These are phyloP conservation scores for Xylaria sp. DNA, from an alignment of 2,329 filamentous ascomycete species.

Conservation along the genomic window DNA sequence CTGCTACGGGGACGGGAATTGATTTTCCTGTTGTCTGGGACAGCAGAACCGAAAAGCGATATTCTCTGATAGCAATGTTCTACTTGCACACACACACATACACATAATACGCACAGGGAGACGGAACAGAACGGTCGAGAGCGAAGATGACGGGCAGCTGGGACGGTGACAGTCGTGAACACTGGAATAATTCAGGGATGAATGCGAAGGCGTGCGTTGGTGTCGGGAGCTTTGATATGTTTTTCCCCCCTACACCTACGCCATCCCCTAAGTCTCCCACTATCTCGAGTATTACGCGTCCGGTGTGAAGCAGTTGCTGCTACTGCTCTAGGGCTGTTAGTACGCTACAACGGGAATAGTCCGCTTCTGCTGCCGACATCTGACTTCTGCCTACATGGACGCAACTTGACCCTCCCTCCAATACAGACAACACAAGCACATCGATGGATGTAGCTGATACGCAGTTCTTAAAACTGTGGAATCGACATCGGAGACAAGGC, in stretches of 20 bases:
- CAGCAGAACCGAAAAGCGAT: too few species aligned
- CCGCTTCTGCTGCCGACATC: not conserved
- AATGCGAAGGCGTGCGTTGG: not conserved
- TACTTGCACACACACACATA: too few species aligned
- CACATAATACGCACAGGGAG: too few species aligned
- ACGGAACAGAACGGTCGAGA: too few species aligned
- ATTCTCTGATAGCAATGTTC: too few species aligned
- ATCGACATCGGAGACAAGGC: not conserved
- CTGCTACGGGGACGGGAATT: too few species aligned
- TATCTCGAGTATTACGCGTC: not conserved
- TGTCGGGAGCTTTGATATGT: not conserved
- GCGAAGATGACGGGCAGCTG: not conserved
- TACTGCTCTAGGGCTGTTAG: not conserved
- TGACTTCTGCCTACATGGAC: too few species aligned
- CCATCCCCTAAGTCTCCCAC: not conserved
- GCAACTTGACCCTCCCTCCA: too few species aligned
- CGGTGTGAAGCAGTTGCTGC: not conserved
- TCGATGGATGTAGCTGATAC: not conserved
- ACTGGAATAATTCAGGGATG: slow-evolving; percentile 7
- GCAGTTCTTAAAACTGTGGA: not conserved
- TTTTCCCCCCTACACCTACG: not conserved
- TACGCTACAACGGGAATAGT: not conserved
- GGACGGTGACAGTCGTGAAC: not conserved
- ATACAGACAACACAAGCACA: too few species aligned
- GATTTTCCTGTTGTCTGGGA: too few species aligned